Evolutionary conservation across 371 early-diverging fungal genomes (phyloP).

Genomic region (Mucor piriformis): DNA sequence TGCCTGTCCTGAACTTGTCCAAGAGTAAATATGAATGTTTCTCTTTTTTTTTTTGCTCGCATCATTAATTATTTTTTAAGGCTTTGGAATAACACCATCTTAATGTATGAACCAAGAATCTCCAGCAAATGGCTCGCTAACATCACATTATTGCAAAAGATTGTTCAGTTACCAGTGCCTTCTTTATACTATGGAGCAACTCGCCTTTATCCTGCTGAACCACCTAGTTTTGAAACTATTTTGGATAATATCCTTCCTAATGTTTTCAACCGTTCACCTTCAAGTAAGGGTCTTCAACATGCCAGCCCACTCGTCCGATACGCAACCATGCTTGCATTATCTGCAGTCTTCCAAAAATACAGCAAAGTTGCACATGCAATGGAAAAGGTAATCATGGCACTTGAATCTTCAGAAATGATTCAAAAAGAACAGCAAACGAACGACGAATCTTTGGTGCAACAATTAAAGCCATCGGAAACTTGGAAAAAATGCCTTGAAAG

Average conservation of each 20-base stretch:
- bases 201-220: slow-evolving; percentile 54
- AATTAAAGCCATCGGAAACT: slow-evolving; percentile 18
- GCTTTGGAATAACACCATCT: slow-evolving; percentile 60
- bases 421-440: neutral
- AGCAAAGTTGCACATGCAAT: slow-evolving; percentile 43
- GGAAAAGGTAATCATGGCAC: slow-evolving; percentile 31
- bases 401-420: slow-evolving; percentile 23
- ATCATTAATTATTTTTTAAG: slow-evolving; percentile 30
- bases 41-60: neutral
- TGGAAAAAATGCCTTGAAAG: slow-evolving; percentile 41
- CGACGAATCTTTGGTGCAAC: neutral
- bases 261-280: slow-evolving; percentile 56
- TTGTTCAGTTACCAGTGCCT: slow-evolving; percentile 75
- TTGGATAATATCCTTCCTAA: slow-evolving; percentile 76
- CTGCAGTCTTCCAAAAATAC: slow-evolving; percentile 68
- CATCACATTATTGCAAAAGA: slow-evolving; percentile 70
- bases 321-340: slow-evolving; percentile 60
- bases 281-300: slow-evolving; percentile 72
- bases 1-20: slow-evolving; percentile 80
- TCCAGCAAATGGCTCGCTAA: slow-evolving; percentile 79
- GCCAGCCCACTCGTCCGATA: slow-evolving; percentile 70
- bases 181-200: slow-evolving; percentile 54
- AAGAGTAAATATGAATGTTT: slow-evolving; percentile 52
- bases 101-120: slow-evolving; percentile 81
- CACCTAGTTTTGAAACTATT: slow-evolving; percentile 60